Evolutionary conservation across 192 early-diverging fungal species (phyloP).

Genomic region (Coemansia sp.): DNA sequence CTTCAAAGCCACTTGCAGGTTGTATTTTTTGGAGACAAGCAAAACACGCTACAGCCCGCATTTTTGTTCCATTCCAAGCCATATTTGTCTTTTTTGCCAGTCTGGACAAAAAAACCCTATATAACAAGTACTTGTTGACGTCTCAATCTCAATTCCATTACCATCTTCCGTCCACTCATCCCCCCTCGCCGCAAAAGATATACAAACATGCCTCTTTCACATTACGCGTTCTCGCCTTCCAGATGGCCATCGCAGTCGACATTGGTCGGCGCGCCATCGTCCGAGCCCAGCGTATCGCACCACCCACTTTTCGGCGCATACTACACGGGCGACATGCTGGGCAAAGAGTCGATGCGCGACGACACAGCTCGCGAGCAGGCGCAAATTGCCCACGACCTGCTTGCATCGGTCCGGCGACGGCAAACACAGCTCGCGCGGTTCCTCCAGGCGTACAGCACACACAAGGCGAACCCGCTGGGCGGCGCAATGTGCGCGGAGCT

Average conservation of each 20-base stretch:
- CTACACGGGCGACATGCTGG: background rate
- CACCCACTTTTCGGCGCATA: background rate
- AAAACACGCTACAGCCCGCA: no score
- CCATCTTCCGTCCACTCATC: no score
- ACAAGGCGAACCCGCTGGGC: constrained; percentile 38
- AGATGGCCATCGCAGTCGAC: background rate
- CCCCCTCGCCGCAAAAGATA: no score
- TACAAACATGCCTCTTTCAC: background rate
- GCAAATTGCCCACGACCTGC: constrained; percentile 21
- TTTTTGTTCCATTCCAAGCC: no score
- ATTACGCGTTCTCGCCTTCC: background rate
- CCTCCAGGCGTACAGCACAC: constrained; percentile 12
- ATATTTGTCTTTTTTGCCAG: no score
- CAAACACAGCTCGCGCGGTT: constrained; percentile 20
- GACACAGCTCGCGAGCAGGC: constrained; percentile 5
- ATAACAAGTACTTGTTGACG: no score
- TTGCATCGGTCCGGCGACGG: constrained; percentile 22
- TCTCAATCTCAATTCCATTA: no score
- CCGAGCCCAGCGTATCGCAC: background rate
- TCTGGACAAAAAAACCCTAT: no score
- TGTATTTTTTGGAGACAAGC: no score
- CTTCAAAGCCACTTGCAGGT: constrained; percentile 1
- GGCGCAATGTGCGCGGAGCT: constrained; percentile 43
- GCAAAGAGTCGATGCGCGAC: background rate
- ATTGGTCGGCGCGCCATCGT: background rate